Evolutionary conservation across 176 grass and related monocot species (phyloP).

Genomic region (Urochloa ruziziensis): DNA sequence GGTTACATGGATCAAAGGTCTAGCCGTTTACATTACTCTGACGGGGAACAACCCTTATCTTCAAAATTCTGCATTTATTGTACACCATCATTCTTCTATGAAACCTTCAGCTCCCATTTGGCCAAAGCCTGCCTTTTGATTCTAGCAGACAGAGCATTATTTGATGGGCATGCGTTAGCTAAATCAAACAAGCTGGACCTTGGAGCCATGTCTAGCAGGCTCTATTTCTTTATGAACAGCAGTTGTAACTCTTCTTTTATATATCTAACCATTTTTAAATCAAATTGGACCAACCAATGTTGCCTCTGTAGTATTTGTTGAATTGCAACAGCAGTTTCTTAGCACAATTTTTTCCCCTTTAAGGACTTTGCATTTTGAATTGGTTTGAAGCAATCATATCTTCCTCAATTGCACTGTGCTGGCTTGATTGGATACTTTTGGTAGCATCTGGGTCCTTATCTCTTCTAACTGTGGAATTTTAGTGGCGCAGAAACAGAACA

Average conservation of each 20-base stretch:
- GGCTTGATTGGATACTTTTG: neutral
- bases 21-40: neutral
- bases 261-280: neutral
- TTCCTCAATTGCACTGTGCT: neutral
- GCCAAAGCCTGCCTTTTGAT: neutral
- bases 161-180: neutral
- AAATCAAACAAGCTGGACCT: neutral
- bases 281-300: neutral
- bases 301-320: too few species aligned
- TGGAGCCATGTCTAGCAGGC: neutral
- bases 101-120: constrained; percentile 2
- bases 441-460: neutral
- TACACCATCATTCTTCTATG: constrained; percentile 17
- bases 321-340: neutral
- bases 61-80: too few species aligned
- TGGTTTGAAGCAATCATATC: constrained; percentile 1
- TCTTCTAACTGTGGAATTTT: neutral
- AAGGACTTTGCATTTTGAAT: neutral
- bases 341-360: neutral
- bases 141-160: neutral
- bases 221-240: neutral
- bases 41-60: neutral
- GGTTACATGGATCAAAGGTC: neutral
- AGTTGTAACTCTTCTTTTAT: neutral
- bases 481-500: neutral